Conservation (phyloP, 306 rosid genomes). For the Luffa aegyptiaca region DNA sequence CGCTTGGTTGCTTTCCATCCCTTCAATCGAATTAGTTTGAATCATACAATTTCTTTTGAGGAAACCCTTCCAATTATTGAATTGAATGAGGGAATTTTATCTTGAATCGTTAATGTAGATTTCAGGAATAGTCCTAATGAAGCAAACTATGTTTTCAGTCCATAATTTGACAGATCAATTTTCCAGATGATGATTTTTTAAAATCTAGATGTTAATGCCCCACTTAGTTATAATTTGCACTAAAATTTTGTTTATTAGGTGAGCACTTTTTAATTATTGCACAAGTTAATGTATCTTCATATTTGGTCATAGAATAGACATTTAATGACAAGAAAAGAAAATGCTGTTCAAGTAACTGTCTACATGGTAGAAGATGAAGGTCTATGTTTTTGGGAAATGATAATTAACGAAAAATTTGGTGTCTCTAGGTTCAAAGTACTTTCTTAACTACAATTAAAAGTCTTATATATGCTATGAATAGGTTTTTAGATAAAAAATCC, state of each 20-base stretch:
- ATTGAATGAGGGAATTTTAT: not conserved
- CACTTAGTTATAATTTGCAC: not conserved
- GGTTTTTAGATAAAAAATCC: not conserved
- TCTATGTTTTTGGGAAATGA: not conserved
- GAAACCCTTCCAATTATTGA: not conserved
- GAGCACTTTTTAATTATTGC: not conserved
- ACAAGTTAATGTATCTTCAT: not conserved
- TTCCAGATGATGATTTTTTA: not conserved
- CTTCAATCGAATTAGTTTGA: not conserved
- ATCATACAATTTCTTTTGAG: not conserved
- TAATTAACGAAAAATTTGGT: too few species aligned
- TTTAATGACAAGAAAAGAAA: not conserved
- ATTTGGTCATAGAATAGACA: not conserved
- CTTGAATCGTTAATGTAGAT: not conserved
- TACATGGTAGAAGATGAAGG: not conserved
- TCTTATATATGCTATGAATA: too few species aligned
- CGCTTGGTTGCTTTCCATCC: not conserved
- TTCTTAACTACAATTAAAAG: too few species aligned
- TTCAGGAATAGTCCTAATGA: not conserved
- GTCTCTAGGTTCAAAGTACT: too few species aligned
- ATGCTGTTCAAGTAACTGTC: not conserved
- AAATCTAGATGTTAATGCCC: not conserved
- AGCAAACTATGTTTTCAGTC: not conserved
- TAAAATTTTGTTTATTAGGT: not conserved
- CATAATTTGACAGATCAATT: not conserved